Conservation (phyloP, 345 rosid genomes). For the Pistacia integerrima region DNA sequence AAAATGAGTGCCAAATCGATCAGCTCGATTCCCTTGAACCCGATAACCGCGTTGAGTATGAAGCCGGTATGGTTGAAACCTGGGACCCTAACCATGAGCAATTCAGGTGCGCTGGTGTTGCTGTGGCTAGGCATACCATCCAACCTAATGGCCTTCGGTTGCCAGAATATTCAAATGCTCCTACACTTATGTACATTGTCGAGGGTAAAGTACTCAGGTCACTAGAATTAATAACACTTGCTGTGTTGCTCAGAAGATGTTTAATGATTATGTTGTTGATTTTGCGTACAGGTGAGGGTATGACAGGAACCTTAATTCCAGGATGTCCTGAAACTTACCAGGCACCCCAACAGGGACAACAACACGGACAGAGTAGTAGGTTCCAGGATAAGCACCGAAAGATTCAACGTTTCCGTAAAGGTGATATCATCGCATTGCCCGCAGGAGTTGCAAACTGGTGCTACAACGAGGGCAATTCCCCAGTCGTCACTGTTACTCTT, state of each 20-base stretch:
- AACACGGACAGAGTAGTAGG: conserved; percentile 20
- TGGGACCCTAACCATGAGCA: conserved; percentile 60
- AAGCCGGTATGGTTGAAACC: conserved; percentile 58
- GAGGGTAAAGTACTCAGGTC: conserved; percentile 29
- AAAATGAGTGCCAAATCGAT: conserved; percentile 53
- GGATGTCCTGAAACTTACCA: conserved; percentile 78
- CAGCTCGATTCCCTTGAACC: conserved; percentile 56
- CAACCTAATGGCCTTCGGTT: conserved; percentile 56
- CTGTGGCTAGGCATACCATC: conserved; percentile 42
- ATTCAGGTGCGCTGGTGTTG: conserved; percentile 64
- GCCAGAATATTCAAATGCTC: conserved; percentile 47
- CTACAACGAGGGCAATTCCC: conserved; percentile 57
- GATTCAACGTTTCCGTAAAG: conserved; percentile 43
- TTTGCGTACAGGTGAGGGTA: conserved; percentile 46
- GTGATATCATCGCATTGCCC: conserved; percentile 53
- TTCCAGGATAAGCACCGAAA: conserved; percentile 64
- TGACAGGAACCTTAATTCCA: conserved; percentile 43
- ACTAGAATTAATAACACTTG: no score
- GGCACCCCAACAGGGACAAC: conserved; percentile 39
- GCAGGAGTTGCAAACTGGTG: conserved; percentile 59
- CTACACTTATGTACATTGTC: conserved; percentile 53
- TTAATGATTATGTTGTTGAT: not conserved
- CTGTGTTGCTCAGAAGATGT: no score
- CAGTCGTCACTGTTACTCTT: conserved; percentile 42
- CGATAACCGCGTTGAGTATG: conserved; percentile 37